A percentile compares a stretch with the other conserved stretches of the same genome.
Evolutionary conservation across 495 filamentous ascomycete species (phyloP).

Genomic region (Rhizodiscina lignyota): DNA sequence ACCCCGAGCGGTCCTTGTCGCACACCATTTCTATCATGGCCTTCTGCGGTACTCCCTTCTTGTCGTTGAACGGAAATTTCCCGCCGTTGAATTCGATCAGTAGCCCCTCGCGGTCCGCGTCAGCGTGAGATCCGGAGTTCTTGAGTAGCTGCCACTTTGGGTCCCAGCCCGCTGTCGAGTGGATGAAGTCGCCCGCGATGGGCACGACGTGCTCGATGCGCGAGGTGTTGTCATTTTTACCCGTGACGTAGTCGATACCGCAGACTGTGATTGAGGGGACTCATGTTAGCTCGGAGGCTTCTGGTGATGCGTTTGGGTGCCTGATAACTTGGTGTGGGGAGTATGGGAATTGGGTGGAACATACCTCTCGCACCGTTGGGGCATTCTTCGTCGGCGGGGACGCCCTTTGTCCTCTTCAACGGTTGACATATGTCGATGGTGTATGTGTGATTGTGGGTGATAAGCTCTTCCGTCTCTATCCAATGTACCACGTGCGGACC

Average conservation of each 20-base stretch:
- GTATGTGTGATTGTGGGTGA: not conserved
- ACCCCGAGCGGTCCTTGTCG: constrained; percentile 46
- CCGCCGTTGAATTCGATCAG: constrained; percentile 55
- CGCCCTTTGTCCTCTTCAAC: not conserved
- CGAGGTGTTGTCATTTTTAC: constrained; percentile 24
- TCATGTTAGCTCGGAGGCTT: not conserved
- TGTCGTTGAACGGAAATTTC: constrained; percentile 28
- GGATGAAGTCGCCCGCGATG: constrained; percentile 52
- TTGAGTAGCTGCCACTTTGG: constrained; percentile 46
- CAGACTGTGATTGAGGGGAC: constrained; percentile 40
- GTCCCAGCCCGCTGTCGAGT: constrained; percentile 34
- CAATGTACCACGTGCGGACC: constrained; percentile 1
- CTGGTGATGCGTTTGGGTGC: not conserved
- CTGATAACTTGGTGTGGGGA: too few species aligned
- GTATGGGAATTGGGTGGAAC: too few species aligned
- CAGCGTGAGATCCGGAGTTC: constrained; percentile 34
- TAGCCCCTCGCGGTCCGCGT: constrained; percentile 50
- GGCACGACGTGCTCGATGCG: constrained; percentile 37
- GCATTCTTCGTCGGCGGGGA: not conserved
- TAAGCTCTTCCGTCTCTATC: not conserved
- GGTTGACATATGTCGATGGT: constrained; percentile 1
- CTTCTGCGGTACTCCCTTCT: constrained; percentile 36
- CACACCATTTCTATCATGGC: constrained; percentile 79
- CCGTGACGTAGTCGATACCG: constrained; percentile 44
- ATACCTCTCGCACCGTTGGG: not conserved